Evolutionary conservation across 305 asterid species (phyloP).

Genomic region (Solanum hybrid): DNA sequence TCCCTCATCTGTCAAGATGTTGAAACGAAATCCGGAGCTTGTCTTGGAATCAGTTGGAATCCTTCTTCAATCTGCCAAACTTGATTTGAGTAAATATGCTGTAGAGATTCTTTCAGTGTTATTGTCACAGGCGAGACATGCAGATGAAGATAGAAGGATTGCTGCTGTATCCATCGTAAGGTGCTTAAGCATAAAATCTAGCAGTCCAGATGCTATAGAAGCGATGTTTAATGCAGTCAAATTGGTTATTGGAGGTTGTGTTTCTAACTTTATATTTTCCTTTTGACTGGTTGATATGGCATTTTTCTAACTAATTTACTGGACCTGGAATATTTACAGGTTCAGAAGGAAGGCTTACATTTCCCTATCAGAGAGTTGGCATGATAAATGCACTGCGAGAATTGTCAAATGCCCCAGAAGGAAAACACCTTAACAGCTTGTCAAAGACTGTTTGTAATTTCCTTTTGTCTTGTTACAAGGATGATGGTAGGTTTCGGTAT

Average conservation of each 20-base stretch:
- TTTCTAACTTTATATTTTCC: constrained; percentile 7
- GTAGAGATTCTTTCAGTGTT: constrained; percentile 71
- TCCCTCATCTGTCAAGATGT: constrained; percentile 83
- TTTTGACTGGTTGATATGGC: background rate
- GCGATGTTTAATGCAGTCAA: constrained; percentile 68
- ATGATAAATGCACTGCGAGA: constrained; percentile 74
- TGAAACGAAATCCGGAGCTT: constrained; percentile 97
- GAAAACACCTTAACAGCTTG: constrained; percentile 70
- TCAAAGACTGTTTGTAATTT: constrained; percentile 60
- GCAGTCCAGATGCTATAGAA: constrained; percentile 93
- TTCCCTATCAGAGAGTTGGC: constrained; percentile 94
- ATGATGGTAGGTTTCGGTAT: constrained; percentile 62
- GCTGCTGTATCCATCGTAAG: constrained; percentile 63
- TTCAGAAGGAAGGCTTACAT: constrained; percentile 95
- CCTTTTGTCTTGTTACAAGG: constrained; percentile 73
- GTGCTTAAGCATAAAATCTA: constrained; percentile 85
- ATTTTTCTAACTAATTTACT: constrained; percentile 9
- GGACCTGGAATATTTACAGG: constrained; percentile 43
- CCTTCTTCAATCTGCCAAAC: constrained; percentile 55
- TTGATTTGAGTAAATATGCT: constrained; percentile 88
- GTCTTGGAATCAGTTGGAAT: constrained; percentile 81
- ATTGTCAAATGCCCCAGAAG: constrained; percentile 76
- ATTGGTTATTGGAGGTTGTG: constrained; percentile 78
- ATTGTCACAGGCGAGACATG: constrained; percentile 80
- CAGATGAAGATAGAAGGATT: constrained; percentile 83